A percentile compares a stretch with the other conserved stretches of the same genome.
Conservation (phyloP, 2,329 filamentous ascomycete genomes). For the Penicillium decumbens region DNA sequence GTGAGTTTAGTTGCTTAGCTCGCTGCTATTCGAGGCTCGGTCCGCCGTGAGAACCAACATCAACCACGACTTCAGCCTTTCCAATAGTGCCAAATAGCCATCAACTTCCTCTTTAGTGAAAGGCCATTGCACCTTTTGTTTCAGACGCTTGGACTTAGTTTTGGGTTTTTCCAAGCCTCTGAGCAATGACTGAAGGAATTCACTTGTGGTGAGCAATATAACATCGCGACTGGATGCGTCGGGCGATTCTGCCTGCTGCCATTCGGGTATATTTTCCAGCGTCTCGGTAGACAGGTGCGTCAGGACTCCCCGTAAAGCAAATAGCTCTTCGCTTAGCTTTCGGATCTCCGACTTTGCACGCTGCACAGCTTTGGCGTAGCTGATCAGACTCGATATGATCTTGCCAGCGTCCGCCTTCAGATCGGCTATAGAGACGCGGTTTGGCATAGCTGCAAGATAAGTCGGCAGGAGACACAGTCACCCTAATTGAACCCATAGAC, state of each 20-base stretch:
- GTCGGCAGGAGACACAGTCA: not conserved
- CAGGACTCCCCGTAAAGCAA: constrained; percentile 18
- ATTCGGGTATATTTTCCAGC: not conserved
- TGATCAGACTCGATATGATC: constrained; percentile 14
- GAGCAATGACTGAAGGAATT: constrained; percentile 13
- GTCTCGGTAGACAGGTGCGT: constrained; percentile 11
- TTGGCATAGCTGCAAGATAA: constrained; percentile 6
- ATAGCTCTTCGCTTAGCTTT: constrained; percentile 19
- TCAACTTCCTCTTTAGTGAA: constrained; percentile 17
- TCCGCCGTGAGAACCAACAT: constrained; percentile 21
- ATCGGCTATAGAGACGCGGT: constrained; percentile 18
- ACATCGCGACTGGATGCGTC: constrained; percentile 8
- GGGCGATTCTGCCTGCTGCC: constrained; percentile 2
- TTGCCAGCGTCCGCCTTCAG: constrained; percentile 16
- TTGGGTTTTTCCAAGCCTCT: constrained; percentile 11
- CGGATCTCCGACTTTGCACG: constrained; percentile 16
- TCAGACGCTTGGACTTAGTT: constrained; percentile 14
- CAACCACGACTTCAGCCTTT: constrained; percentile 22
- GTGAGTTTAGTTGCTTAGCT: constrained; percentile 11
- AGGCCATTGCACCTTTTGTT: constrained; percentile 19
- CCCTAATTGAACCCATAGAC: not conserved
- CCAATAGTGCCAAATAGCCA: constrained; percentile 12
- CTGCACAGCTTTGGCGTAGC: constrained; percentile 15
- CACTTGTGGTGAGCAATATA: constrained; percentile 11
- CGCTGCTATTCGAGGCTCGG: constrained; percentile 12